Evolutionary conservation across 2,329 filamentous ascomycete genomes (phyloP).

Genomic region (Colletotrichum sansevieriae): DNA sequence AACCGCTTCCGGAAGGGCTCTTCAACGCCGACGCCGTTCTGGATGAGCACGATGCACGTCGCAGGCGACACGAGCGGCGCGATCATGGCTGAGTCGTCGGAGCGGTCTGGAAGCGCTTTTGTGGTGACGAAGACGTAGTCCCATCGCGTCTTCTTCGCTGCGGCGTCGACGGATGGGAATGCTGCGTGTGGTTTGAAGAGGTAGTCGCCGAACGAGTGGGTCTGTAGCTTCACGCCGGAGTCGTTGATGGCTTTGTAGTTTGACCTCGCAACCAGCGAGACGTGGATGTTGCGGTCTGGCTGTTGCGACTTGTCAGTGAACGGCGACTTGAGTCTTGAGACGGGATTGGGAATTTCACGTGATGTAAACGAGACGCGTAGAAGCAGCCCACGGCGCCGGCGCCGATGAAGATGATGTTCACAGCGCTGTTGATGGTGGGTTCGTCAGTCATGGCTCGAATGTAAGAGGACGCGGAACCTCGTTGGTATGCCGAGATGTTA

Average conservation of each 20-base stretch:
- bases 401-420: slow-evolving; percentile 75
- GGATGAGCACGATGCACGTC: slow-evolving; percentile 75
- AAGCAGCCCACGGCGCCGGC: slow-evolving; percentile 80
- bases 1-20: slow-evolving; percentile 74
- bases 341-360: slow-evolving; percentile 52
- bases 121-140: slow-evolving; percentile 79
- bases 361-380: slow-evolving; percentile 77
- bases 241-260: slow-evolving; percentile 75
- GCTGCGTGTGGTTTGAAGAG: slow-evolving; percentile 71
- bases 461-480: not conserved
- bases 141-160: slow-evolving; percentile 51
- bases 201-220: slow-evolving; percentile 76
- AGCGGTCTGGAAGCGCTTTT: slow-evolving; percentile 75
- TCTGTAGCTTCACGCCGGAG: slow-evolving; percentile 73
- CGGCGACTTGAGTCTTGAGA: too few species aligned
- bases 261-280: slow-evolving; percentile 80
- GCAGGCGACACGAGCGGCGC: slow-evolving; percentile 68
- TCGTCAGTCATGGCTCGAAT: not conserved
- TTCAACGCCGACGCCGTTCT: slow-evolving; percentile 80
- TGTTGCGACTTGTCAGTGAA: slow-evolving; percentile 44
- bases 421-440: slow-evolving; percentile 51
- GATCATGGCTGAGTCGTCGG: slow-evolving; percentile 72
- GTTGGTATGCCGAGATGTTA: not conserved
- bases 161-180: slow-evolving; percentile 73
- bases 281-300: slow-evolving; percentile 65